Evolutionary conservation across 2,329 filamentous ascomycete genomes (phyloP), one percentile per base, ranked within the genome.

Genomic region (Xylariaceae sp.): DNA sequence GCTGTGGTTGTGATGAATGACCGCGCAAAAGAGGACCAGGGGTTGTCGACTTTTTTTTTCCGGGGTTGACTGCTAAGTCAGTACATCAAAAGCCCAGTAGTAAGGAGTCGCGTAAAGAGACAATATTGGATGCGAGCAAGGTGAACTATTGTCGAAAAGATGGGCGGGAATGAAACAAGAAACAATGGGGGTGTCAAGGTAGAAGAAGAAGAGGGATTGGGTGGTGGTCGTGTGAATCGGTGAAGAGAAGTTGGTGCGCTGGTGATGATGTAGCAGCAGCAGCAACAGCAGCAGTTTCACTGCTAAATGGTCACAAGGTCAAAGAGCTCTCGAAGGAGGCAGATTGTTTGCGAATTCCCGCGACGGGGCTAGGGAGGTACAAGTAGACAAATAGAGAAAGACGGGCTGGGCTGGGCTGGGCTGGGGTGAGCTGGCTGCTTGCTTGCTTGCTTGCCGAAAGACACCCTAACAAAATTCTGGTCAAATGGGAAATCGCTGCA

Each of bases 321-420:
- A 45, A 36, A 52, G 52, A 56, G 59, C 47, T 61, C 47, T 61
- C 36, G 53, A 53, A 60, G 45, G 33, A 58, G 36, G 58, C 46
- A 54, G 58, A 58, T 52, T 51, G 58, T 54, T 61, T 58, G 58
- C 54, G 54, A 56, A 56, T 53, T 59, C 36, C 56, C 40, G 59
- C 56, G 54, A 61, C 55, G 28, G 50, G 55, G 46, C 46, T 50
- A 58, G 58, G n/a, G 16, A 44, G 48, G 48, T 34, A 43, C 17
- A 41, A 33, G 33, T 53, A 45, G 44, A 29, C 12, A 41, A 33
- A n/a, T 47, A 39, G 48, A 33, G n/a, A n/a, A 34, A 41, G 14
- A n/a, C n/a, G n/a, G 6, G 49, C 47, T 43, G 48, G 48, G 36
- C 46, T 31, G 51, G 40, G 40, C n/a, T n/a, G n/a, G n/a, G 44